phyloP scores from a whole-genome alignment of 1,284 basidiomycete species.

The Boletus smithii region DNA sequence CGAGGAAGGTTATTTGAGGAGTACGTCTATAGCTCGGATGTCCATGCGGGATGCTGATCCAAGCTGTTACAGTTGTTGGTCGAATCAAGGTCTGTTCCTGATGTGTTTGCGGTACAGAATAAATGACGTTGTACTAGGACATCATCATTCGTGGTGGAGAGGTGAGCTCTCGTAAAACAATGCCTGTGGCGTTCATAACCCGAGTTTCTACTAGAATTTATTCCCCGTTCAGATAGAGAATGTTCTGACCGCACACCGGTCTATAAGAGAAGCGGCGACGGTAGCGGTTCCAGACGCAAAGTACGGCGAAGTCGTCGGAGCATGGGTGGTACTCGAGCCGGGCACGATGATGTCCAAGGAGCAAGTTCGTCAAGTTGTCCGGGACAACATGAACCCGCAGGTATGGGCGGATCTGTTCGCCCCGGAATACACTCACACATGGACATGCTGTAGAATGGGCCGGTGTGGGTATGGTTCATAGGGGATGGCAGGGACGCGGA shows the following conservation, averaged over 20 bases:
- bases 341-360: constrained; percentile 44
- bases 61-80: constrained; percentile 57
- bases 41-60: constrained; percentile 9
- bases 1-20: constrained; percentile 74
- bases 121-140: constrained; percentile 45
- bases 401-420: constrained; percentile 35
- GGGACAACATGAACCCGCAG: constrained; percentile 70
- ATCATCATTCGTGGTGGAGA: constrained; percentile 88
- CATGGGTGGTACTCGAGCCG: constrained; percentile 61
- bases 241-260: constrained; percentile 57
- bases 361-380: constrained; percentile 52
- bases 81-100: constrained; percentile 57
- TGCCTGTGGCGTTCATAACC: background rate
- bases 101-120: background rate
- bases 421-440: constrained; percentile 1
- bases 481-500: constrained; percentile 57
- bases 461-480: constrained; percentile 80
- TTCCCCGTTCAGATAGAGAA: constrained; percentile 88
- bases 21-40: constrained; percentile 38
- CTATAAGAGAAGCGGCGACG: constrained; percentile 70
- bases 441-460: constrained; percentile 56
- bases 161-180: constrained; percentile 34
- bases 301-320: constrained; percentile 77
- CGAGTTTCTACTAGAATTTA: constrained; percentile 52
- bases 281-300: constrained; percentile 69